These are phyloP conservation scores for Phaffia rhodozyma DNA, from an alignment of 1,284 basidiomycete species.

Conservation along the genomic window DNA sequence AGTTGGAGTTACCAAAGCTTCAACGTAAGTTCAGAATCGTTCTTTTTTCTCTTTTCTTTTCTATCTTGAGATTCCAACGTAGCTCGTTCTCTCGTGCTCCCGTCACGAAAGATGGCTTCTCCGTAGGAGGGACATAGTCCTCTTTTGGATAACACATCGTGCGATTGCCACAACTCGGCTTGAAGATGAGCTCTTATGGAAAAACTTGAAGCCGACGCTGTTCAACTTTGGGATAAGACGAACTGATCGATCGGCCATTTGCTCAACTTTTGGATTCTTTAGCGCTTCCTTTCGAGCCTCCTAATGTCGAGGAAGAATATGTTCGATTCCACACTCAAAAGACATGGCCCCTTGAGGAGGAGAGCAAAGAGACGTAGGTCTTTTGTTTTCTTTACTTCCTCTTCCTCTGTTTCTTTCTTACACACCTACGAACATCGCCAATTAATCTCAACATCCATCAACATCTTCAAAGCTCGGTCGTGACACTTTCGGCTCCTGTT, in stretches of 20 bases:
- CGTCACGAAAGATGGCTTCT: not conserved
- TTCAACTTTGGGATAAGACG: too few species aligned
- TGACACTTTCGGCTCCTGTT: constrained; percentile 15
- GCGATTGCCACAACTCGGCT: too few species aligned
- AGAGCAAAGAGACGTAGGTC: constrained; percentile 11
- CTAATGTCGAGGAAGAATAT: constrained; percentile 11
- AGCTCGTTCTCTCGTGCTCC: not conserved
- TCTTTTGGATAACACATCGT: too few species aligned
- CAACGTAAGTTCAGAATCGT: constrained; percentile 1
- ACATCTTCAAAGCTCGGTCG: constrained; percentile 1
- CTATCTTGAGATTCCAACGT: not conserved
- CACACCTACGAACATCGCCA: not conserved
- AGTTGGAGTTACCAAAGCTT: constrained; percentile 18
- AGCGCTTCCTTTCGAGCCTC: constrained; percentile 16
- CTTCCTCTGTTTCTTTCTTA: not conserved
- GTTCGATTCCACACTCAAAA: constrained; percentile 16
- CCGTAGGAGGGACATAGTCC: too few species aligned
- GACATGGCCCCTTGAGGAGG: constrained; percentile 14
- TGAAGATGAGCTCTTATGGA: too few species aligned
- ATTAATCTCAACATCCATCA: too few species aligned
- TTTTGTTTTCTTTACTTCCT: not conserved
- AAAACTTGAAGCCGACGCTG: too few species aligned
- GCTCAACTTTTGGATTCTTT: not conserved
- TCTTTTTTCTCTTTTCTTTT: not conserved
- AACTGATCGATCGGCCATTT: too few species aligned